Percentiles rank a stretch among this genome's conserved stretches.
Conservation (phyloP, 176 grass and related monocot genomes). For the Zea mays region Zm-B73-REFERENCE-NAM-5.0 NC_050098.1:210348001-210348500, state of each 20-base stretch:
- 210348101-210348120: conserved; percentile 58
- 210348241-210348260: too few species aligned
- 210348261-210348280: too few species aligned
- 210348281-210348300: too few species aligned
- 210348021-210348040: conserved; percentile 33
- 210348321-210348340: too few species aligned
- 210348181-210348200: background rate
- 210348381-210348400: too few species aligned
- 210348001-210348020: fast-evolving
- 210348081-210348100: conserved; percentile 76
- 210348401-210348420: too few species aligned
- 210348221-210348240: too few species aligned
- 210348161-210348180: conserved; percentile 60
- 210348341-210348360: too few species aligned
- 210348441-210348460: background rate
- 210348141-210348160: conserved; percentile 64
- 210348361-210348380: too few species aligned
- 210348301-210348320: too few species aligned
- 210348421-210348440: background rate
- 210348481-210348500: too few species aligned
- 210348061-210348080: conserved; percentile 29
- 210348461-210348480: background rate
- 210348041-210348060: conserved; percentile 59
- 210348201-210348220: background rate
- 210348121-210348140: conserved; percentile 66